A percentile compares a stretch with the other conserved stretches of the same genome.
These are phyloP conservation scores for Fusarium hostae DNA, from an alignment of 2,329 filamentous ascomycete species.

Conservation along the genomic window DNA sequence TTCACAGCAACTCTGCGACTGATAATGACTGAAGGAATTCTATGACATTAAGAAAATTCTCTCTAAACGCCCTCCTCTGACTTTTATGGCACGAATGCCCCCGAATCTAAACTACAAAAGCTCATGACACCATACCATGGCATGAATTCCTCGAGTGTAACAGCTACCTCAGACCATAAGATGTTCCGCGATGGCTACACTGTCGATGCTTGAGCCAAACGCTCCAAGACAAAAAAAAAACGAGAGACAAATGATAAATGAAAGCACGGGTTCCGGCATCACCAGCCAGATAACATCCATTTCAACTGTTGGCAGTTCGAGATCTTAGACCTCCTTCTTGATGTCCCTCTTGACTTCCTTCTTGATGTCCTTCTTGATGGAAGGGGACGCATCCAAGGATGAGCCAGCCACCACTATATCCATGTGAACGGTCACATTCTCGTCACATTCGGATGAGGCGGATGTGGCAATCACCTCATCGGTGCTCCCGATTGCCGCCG, in stretches of 20 bases:
- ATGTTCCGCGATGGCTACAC: constrained; percentile 50
- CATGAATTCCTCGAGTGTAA: constrained; percentile 48
- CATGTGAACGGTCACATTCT: constrained; percentile 65
- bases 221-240: constrained; percentile 32
- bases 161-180: constrained; percentile 51
- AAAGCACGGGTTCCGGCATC: not conserved
- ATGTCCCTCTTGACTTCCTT: constrained; percentile 51
- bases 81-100: constrained; percentile 41
- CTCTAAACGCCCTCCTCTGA: constrained; percentile 36
- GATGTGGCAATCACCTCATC: constrained; percentile 54
- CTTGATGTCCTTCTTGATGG: constrained; percentile 55
- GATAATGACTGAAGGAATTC: constrained; percentile 23
- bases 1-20: not conserved
- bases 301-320: not conserved
- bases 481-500: constrained; percentile 54
- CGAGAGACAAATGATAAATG: constrained; percentile 19
- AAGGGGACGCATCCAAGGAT: constrained; percentile 60
- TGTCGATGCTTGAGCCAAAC: constrained; percentile 33
- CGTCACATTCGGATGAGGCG: constrained; percentile 61
- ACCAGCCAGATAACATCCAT: not conserved
- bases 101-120: constrained; percentile 56
- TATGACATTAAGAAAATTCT: constrained; percentile 42
- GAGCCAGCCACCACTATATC: constrained; percentile 59
- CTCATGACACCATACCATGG: constrained; percentile 48
- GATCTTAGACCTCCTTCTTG: constrained; percentile 44